These are phyloP conservation scores for Coemansia sp. DNA, from an alignment of 192 early-diverging fungal species.

Conservation along the genomic window DNA sequence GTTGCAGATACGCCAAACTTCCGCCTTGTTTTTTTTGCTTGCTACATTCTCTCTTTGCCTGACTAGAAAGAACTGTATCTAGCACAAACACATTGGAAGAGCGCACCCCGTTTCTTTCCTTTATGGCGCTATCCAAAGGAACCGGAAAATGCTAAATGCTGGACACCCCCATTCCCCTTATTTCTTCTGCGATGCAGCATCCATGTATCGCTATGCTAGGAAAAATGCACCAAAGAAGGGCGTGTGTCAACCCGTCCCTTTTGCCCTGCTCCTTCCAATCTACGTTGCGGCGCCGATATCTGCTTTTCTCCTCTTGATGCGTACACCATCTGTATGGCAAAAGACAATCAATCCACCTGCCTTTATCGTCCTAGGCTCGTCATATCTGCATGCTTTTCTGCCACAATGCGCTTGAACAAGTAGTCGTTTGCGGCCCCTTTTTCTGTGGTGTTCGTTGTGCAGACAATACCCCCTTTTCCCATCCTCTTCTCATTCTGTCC, in stretches of 20 bases:
- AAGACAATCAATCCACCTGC: constrained; percentile 1
- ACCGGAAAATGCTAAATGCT: not conserved
- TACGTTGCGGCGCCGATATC: not conserved
- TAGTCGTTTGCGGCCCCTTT: not conserved
- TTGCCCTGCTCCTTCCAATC: not conserved
- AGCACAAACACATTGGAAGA: not conserved
- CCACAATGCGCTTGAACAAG: constrained; percentile 1
- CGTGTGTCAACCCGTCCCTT: not conserved
- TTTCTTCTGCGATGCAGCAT: not conserved
- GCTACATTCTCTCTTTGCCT: too few relatives aligned
- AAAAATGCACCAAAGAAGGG: constrained; percentile 4
- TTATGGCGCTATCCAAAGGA: not conserved
- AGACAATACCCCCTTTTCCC: constrained; percentile 3
- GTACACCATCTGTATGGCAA: not conserved
- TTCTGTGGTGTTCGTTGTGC: constrained; percentile 7
- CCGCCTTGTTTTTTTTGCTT: too few relatives aligned
- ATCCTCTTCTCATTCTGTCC: not conserved
- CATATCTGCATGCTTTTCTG: not conserved
- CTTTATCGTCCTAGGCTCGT: not conserved
- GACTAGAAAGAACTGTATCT: too few relatives aligned
- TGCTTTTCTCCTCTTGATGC: not conserved
- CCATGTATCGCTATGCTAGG: not conserved
- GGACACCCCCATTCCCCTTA: not conserved
- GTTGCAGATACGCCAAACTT: too few relatives aligned
- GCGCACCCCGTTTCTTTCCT: not conserved